A percentile compares a stretch with the other conserved stretches of the same genome.
phyloP scores from a whole-genome alignment of 148 eudicot genomes.

The Chenopodium formosanum region DNA sequence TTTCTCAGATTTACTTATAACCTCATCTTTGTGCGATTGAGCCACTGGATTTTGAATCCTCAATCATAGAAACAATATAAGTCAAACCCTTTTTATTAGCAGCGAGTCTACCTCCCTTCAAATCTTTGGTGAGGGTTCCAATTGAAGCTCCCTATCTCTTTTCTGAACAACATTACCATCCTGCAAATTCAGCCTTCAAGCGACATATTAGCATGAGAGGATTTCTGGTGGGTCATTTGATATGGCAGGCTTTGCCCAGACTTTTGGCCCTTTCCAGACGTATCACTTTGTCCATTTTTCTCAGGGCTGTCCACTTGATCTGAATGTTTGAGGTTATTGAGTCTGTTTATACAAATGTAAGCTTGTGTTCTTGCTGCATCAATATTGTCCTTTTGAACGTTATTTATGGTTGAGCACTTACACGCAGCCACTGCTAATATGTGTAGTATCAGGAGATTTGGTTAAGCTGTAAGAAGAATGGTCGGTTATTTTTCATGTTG shows the following conservation, averaged over 20 bases:
- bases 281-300: background rate
- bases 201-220: background rate
- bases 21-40: background rate
- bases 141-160: background rate
- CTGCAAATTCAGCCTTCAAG: background rate
- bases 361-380: background rate
- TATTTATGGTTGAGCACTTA: background rate
- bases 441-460: background rate
- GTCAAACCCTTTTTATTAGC: background rate
- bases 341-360: background rate
- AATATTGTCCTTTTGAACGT: background rate
- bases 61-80: background rate
- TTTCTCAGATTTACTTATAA: background rate
- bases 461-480: no score
- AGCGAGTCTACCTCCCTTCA: background rate
- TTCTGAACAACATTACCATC: background rate
- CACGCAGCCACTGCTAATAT: background rate
- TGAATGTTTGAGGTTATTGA: background rate
- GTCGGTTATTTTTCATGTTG: background rate
- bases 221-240: background rate
- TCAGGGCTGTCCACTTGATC: background rate
- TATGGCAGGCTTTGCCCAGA: background rate
- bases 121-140: background rate
- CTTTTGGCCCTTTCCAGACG: background rate
- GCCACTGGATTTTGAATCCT: background rate